Evolutionary conservation across 257 asterid genomes (phyloP).

Genomic region (Coffea canephora): DNA sequence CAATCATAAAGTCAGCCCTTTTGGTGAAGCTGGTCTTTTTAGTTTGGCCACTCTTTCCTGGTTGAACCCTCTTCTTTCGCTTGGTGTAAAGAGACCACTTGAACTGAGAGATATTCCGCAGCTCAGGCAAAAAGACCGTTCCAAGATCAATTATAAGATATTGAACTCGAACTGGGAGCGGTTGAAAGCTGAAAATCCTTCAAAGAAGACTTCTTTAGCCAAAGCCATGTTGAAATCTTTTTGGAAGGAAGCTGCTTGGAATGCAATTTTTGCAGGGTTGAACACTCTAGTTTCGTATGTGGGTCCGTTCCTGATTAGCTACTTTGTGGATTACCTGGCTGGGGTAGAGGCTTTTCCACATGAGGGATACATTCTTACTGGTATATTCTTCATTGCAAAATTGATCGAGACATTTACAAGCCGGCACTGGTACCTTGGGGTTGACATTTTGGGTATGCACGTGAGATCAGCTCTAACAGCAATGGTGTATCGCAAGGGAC

Average conservation of each 20-base stretch:
- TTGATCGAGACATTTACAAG: slow-evolving; percentile 70
- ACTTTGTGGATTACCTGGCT: slow-evolving; percentile 77
- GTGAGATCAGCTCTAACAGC: slow-evolving; percentile 92
- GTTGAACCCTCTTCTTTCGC: slow-evolving; percentile 90
- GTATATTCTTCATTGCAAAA: slow-evolving; percentile 70
- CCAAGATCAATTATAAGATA: slow-evolving; percentile 74
- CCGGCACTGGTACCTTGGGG: slow-evolving; percentile 95
- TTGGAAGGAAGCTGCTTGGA: slow-evolving; percentile 83
- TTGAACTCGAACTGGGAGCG: slow-evolving; percentile 82
- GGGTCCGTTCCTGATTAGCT: slow-evolving; percentile 85
- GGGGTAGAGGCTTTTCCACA: slow-evolving; percentile 60
- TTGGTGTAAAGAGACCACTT: slow-evolving; percentile 88
- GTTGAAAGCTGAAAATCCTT: slow-evolving; percentile 61
- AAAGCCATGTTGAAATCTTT: slow-evolving; percentile 84
- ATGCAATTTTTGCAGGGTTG: slow-evolving; percentile 75
- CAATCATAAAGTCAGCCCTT: slow-evolving; percentile 87
- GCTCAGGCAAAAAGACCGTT: slow-evolving; percentile 82
- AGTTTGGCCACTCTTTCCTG: slow-evolving; percentile 90
- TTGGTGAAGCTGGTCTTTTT: slow-evolving; percentile 76
- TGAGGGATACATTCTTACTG: slow-evolving; percentile 82
- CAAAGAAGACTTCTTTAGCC: slow-evolving; percentile 67
- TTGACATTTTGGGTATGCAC: slow-evolving; percentile 88
- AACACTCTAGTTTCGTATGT: slow-evolving; percentile 82
- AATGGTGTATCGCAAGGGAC: slow-evolving; percentile 83
- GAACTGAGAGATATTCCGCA: slow-evolving; percentile 87